phyloP scores from a whole-genome alignment of 805 yeast species.

The Cyberlindnera sargentensis region DNA sequence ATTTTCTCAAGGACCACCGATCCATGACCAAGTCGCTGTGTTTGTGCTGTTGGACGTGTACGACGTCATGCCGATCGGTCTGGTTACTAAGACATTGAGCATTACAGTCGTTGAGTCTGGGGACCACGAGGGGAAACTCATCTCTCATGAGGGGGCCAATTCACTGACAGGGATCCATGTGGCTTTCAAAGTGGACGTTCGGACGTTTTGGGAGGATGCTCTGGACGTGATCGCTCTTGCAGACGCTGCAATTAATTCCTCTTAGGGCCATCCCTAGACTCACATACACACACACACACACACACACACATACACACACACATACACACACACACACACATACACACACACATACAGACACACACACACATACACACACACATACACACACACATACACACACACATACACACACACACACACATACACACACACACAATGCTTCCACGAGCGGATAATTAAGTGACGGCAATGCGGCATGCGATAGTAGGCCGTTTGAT shows the following conservation, averaged over 20 bases:
- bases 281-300: too few relatives aligned
- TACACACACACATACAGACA: too few relatives aligned
- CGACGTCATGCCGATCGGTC: slow-evolving; percentile 6
- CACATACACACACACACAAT: too few relatives aligned
- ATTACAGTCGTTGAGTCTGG: slow-evolving; percentile 18
- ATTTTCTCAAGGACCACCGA: slow-evolving; percentile 58
- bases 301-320: too few relatives aligned
- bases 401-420: too few relatives aligned
- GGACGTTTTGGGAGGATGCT: slow-evolving; percentile 39
- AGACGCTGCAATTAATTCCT: background rate
- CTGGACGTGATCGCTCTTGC: slow-evolving; percentile 10
- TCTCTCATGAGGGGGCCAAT: slow-evolving; percentile 1
- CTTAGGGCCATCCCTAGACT: too few relatives aligned
- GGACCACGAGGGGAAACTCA: slow-evolving; percentile 23
- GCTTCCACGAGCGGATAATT: too few relatives aligned
- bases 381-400: too few relatives aligned
- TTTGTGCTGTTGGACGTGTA: slow-evolving; percentile 41
- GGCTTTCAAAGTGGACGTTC: slow-evolving; percentile 31
- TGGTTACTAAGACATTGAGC: slow-evolving; percentile 9
- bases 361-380: too few relatives aligned
- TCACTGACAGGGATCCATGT: slow-evolving; percentile 20
- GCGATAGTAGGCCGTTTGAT: too few relatives aligned
- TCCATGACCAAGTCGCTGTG: slow-evolving; percentile 76
- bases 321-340: too few relatives aligned
- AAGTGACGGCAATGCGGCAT: too few relatives aligned